These are phyloP conservation scores for Tolypocladium paradoxum DNA, from an alignment of 2,329 filamentous ascomycete genomes.

Conservation along the genomic window DNA sequence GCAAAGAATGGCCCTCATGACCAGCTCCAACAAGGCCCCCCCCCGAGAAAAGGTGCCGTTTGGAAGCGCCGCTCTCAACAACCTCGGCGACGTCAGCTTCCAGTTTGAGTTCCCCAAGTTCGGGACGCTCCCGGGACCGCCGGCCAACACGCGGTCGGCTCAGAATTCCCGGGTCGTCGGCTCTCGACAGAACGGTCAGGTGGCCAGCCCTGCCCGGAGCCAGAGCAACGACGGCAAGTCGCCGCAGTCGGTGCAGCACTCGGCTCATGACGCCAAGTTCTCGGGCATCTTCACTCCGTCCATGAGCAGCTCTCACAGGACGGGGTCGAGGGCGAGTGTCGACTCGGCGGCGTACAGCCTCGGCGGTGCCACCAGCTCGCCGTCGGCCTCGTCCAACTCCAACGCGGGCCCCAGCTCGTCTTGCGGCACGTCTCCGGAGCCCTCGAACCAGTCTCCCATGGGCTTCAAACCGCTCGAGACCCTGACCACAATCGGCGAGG, in stretches of 20 bases:
- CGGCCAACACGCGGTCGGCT: constrained; percentile 15
- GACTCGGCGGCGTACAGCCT: constrained; percentile 38
- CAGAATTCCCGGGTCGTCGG: constrained; percentile 21
- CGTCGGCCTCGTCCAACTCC: constrained; percentile 51
- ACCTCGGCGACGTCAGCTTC: constrained; percentile 67
- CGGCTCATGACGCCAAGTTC: constrained; percentile 30
- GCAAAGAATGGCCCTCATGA: constrained; percentile 62
- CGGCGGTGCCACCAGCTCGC: constrained; percentile 49
- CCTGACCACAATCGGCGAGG: constrained; percentile 55
- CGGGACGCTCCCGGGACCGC: constrained; percentile 54
- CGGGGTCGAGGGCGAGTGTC: constrained; percentile 37
- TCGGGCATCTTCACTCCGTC: constrained; percentile 49
- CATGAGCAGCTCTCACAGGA: constrained; percentile 33
- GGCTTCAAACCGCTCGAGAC: constrained; percentile 54
- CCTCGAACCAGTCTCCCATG: constrained; percentile 59
- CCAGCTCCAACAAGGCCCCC: constrained; percentile 19
- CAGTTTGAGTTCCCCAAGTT: constrained; percentile 96
- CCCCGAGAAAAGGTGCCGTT: constrained; percentile 29
- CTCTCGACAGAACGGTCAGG: constrained; percentile 14
- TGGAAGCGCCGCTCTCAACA: constrained; percentile 40
- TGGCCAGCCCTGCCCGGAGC: constrained; percentile 17
- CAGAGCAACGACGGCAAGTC: constrained; percentile 15
- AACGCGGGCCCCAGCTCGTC: constrained; percentile 50
- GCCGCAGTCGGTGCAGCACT: constrained; percentile 8
- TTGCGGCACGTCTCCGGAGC: constrained; percentile 70